Evolutionary conservation across 495 filamentous ascomycete species (phyloP).

Genomic region (Cryomyces antarcticus): DNA sequence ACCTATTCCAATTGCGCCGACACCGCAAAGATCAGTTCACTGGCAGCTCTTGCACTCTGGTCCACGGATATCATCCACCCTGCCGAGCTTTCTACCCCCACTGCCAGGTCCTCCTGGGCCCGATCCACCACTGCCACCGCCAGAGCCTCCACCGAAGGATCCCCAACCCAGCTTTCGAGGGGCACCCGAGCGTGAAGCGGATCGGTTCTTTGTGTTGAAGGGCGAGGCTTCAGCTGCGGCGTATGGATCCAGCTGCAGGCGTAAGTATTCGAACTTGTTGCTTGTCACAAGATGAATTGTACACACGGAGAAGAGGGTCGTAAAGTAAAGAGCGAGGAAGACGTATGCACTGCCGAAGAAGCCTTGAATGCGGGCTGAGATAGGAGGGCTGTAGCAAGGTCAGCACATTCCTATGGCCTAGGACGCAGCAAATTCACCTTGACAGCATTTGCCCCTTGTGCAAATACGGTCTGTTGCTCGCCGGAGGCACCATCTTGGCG

Average conservation of each 20-base stretch:
- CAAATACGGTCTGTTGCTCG: not conserved
- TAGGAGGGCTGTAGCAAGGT: slow-evolving; percentile 8
- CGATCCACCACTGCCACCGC: slow-evolving; percentile 4
- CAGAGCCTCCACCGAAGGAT: slow-evolving; percentile 4
- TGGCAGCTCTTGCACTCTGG: slow-evolving; percentile 15
- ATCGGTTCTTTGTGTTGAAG: slow-evolving; percentile 6
- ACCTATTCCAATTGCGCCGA: too few relatives aligned
- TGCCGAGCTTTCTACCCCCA: slow-evolving; percentile 11
- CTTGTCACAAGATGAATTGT: slow-evolving; percentile 3
- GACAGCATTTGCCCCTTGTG: not conserved
- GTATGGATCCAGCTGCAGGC: slow-evolving; percentile 7
- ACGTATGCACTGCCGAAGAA: slow-evolving; percentile 6
- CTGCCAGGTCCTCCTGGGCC: slow-evolving; percentile 6
- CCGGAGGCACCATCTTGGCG: not conserved
- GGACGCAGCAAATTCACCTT: not conserved
- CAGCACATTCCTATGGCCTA: not conserved
- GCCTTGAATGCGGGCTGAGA: slow-evolving; percentile 11
- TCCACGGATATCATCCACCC: slow-evolving; percentile 14
- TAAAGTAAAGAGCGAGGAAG: slow-evolving; percentile 14
- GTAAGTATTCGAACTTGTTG: not conserved
- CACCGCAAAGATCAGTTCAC: too few relatives aligned
- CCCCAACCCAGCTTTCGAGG: not conserved
- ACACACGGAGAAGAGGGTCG: slow-evolving; percentile 13
- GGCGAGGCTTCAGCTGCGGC: slow-evolving; percentile 10
- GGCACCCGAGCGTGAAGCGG: not conserved